These are phyloP conservation scores for Euphorbia schlechtendalii DNA, from an alignment of 441 rosid genomes.

Conservation along the genomic window DNA sequence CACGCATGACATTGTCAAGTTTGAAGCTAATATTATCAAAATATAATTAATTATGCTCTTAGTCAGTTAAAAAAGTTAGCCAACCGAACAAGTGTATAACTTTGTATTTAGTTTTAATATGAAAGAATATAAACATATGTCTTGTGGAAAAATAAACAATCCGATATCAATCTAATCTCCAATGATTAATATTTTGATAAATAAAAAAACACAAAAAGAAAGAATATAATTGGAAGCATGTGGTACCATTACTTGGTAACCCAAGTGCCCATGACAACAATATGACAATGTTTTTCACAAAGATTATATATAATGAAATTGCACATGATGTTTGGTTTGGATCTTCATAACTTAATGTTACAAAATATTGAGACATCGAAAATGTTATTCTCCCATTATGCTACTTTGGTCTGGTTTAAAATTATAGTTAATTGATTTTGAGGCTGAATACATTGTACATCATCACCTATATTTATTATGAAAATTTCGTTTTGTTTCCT, in stretches of 20 bases:
- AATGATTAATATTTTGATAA: neutral
- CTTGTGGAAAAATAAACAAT: neutral
- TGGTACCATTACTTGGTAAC: slow-evolving; percentile 20
- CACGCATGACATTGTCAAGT: no score
- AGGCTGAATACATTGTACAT: slow-evolving; percentile 25
- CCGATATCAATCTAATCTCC: neutral
- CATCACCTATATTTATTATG: neutral
- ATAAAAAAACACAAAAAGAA: neutral
- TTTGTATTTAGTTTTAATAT: no score
- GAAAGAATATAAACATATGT: no score
- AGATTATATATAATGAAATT: neutral
- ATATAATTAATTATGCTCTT: no score
- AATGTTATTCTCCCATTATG: slow-evolving; percentile 7
- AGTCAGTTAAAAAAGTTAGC: no score
- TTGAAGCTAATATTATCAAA: no score
- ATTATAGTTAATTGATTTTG: no score
- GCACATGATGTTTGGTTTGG: slow-evolving; percentile 7
- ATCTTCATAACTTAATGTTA: slow-evolving; percentile 13
- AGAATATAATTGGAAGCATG: slow-evolving; percentile 14
- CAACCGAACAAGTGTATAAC: no score
- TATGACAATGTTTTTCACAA: slow-evolving; percentile 16
- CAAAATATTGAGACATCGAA: slow-evolving; percentile 13
- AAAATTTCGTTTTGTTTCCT: neutral
- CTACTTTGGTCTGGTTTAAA: slow-evolving; percentile 12
- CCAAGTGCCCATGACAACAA: slow-evolving; percentile 15